These are phyloP conservation scores for Yarrowia bubula DNA, from an alignment of 805 yeast genomes.

Conservation along the genomic window DNA sequence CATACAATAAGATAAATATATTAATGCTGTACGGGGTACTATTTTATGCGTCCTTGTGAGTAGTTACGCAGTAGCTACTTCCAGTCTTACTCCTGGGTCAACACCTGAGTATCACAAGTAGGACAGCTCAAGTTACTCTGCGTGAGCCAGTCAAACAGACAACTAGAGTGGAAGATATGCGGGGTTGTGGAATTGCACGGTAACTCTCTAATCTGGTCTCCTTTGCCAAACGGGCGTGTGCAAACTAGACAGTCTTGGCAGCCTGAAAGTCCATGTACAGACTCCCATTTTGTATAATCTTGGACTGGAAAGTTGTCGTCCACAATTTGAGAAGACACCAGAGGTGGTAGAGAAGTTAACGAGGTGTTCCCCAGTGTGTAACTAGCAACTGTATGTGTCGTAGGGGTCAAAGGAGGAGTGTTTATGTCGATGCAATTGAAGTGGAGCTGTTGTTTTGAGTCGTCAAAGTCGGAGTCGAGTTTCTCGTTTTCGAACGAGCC, in stretches of 20 bases:
- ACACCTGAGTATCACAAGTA: neutral
- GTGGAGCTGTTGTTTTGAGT: too few species aligned
- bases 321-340: conserved; percentile 1
- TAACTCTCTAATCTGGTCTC: conserved; percentile 7
- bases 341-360: neutral
- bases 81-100: neutral
- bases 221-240: neutral
- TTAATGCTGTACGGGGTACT: too few species aligned
- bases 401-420: neutral
- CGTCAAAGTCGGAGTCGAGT: too few species aligned
- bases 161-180: neutral
- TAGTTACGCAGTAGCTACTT: neutral
- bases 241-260: conserved; percentile 5
- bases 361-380: neutral
- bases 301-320: conserved; percentile 12
- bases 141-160: neutral
- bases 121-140: conserved; percentile 1
- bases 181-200: neutral
- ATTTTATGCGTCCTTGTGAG: neutral
- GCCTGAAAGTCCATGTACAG: neutral
- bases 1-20: too few species aligned
- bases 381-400: neutral
- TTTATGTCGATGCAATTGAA: neutral
- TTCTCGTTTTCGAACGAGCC: neutral
- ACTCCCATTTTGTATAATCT: conserved; percentile 1